Base-by-base conservation (phyloP, 768 basidiomycete species). In the Filobasidium wieringae region DNA sequence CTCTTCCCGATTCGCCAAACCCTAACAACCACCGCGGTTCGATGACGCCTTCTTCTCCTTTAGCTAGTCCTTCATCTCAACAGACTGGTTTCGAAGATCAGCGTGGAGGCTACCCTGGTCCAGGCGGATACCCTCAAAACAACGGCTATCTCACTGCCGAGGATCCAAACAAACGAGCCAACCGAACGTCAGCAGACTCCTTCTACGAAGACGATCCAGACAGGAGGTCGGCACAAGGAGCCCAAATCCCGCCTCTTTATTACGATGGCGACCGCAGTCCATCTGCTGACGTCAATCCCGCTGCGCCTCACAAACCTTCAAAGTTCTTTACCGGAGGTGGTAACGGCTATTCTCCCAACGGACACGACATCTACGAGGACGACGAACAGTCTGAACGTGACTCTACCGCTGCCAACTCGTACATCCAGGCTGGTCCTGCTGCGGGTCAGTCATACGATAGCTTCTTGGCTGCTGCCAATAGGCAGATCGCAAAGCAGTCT, bases 401-500 rank as follows among this genome's bases (percentile, higher is more conserved):
- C 7, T 29, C 55, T n/a, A 43, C 53, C 14, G 63, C 54, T 14
- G 59, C 68, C 49, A 47, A 47, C 24, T 47, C 43, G 4, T 47
- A 47, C 22, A 22, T 26, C 2, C 43, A 47, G 43, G 29, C 22
- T 24, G 41, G 41, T 7, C 24, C 41, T 8, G 24, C 19, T 7
- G 29, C 22, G 22, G 64, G 66, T 55, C 79, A 77, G 59, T 81
- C 80, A 8, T 95, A 83, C 69, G 80, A 79, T 59, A 80, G 83
- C 66, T 95, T 95, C 78, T 75, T 93, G 64, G 85, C 87, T 65
- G 82, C 84, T 62, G 91, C 88, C 14, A 93, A 93, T 73, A 78
- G 77, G 41, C 82, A 83, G 41, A 90, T 95, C 53, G 86, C 84
- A 7, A 82, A 81, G 63, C 87, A 89, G 62, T 83, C 88, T 60